Base-by-base conservation (phyloP, 768 basidiomycete genomes). In the Paxillus ammoniavirescens region DNA sequence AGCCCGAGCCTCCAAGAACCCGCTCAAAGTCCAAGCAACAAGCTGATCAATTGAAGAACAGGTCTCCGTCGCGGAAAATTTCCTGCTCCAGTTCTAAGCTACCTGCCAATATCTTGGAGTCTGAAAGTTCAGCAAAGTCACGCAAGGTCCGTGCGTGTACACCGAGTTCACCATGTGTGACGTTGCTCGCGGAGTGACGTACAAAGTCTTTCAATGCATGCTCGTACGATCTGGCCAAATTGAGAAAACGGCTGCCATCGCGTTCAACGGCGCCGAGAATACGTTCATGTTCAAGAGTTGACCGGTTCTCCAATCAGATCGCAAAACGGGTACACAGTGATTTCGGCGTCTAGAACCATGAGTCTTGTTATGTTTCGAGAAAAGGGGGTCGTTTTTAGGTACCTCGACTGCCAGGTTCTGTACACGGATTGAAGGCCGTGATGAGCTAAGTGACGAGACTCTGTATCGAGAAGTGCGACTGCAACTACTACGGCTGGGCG, bases 61-160 rank as follows among this genome's bases (percentile, higher is more conserved):
- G 36, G 31, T 60, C 50, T 13, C 65, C 65, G 17, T 69, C 60
- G 14, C 65, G 57, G 33, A 64, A 47, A 1, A 66, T 62, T 4
- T 62, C 65, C 30, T 28, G 42, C 31, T 60, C 47, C 48, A 66
- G 45, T n/a, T 58, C 64, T 53, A 46, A 35, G 37, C 18, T 54
- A 42, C 61, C n/a, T 5, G 7, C 50, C 38, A 1, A 53, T 33
- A 28, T 55, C 21, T 21, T 67, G 31, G 28, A 9, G 5, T 31
- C 6, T 43, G 67, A 45, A n/a, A 59, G 40, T 3, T 61, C 46
- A 1, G 55, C 43, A 48, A 69, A 62, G 40, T 38, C 45, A 1
- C 57, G 65, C 41, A 66, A 41, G 26, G 51, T 53, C 5, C 42
- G 55, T 26, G 60, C 58, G 13, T 55, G 49, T 17, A 54, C 56